A percentile compares a stretch with the other conserved stretches of the same genome.
These are phyloP conservation scores for Kuraishia cidri DNA, from an alignment of 805 yeast species.

Conservation along the genomic window DNA sequence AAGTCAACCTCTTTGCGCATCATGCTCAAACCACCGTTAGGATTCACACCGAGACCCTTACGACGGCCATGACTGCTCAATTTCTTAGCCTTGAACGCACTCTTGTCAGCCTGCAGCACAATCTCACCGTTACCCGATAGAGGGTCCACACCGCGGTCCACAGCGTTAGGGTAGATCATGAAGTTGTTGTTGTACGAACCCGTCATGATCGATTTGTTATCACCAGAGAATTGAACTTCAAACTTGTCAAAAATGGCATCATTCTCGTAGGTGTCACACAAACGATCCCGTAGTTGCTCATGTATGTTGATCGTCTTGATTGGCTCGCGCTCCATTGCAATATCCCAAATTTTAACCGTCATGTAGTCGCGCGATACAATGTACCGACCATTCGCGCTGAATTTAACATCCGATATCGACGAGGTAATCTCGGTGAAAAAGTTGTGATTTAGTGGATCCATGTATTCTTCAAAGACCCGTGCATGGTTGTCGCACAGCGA, in stretches of 20 bases:
- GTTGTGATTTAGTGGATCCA: conserved; percentile 87
- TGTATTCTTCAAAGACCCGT: conserved; percentile 82
- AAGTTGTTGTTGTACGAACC: conserved; percentile 97
- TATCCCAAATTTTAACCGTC: conserved; percentile 97
- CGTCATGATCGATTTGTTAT: conserved; percentile 86
- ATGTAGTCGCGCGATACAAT: conserved; percentile 95
- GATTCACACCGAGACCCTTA: conserved; percentile 3
- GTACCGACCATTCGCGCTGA: conserved; percentile 86
- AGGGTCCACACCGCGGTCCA: conserved; percentile 20
- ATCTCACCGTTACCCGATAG: conserved; percentile 52
- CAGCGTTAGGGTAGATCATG: conserved; percentile 89
- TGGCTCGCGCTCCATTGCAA: conserved; percentile 94
- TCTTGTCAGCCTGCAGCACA: conserved; percentile 93
- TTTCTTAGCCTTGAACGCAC: conserved; percentile 83
- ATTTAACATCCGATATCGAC: conserved; percentile 88
- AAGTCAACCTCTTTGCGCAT: conserved; percentile 58
- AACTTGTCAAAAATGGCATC: conserved; percentile 98
- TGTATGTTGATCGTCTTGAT: conserved; percentile 91
- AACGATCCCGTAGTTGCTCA: conserved; percentile 84
- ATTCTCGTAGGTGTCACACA: conserved; percentile 96
- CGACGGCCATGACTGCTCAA: conserved; percentile 30
- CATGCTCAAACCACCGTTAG: conserved; percentile 23
- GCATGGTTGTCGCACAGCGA: conserved; percentile 91
- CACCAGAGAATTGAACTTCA: conserved; percentile 93
- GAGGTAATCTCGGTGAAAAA: conserved; percentile 97